Base-by-base conservation (phyloP, 1,284 basidiomycete genomes). In the Rugosomyces carneus region DNA sequence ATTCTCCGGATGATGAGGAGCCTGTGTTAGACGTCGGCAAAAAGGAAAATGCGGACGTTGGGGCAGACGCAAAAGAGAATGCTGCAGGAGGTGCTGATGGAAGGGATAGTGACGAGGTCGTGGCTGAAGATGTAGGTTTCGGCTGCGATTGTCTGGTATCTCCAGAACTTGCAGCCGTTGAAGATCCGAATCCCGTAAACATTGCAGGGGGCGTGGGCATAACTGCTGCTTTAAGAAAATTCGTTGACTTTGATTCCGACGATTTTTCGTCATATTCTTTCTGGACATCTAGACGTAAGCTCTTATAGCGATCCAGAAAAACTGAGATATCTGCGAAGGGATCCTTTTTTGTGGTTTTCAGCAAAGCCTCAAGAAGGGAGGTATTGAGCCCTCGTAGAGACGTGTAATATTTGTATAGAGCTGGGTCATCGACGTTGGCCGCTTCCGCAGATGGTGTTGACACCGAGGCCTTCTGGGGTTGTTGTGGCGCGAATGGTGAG, bases 331-430 rank as follows among this genome's bases (percentile, higher is more conserved):
- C 81, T n/a, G 70, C 61, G 61, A 93, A 93, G 0, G 87, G 82
- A 61, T 94, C 89, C 7, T 73, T 66, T 23, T 87, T 80, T 16
- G 91, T 64, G 3, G 78, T 74, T 42, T 76, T 73, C 10, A 76
- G 72, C 38, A 92, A 65, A 24, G 80, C 76, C 3, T 76, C 68
- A 24, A 88, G 58, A 55, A 93, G 71, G 0, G 88, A 85, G 16
- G 78, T 64, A 59, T 94, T 94, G 37, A 94, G 73, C 9, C 90
- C 90, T 15, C 91, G 82, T 15, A 94, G 71, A 5, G 81, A 78
- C 31, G 72, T 80, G 65, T 81, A 90, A 63, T 89, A 93, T 24
- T 69, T 68, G 20, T 65, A 36, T 23, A 65, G 57, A 21, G 46
- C 51, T 27, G 54, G 41, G 27, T 66, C 58, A 15, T 64, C 56